Base-by-base conservation (phyloP, 2,329 filamentous ascomycete species). In the Intubia oerlemansii region DNA sequence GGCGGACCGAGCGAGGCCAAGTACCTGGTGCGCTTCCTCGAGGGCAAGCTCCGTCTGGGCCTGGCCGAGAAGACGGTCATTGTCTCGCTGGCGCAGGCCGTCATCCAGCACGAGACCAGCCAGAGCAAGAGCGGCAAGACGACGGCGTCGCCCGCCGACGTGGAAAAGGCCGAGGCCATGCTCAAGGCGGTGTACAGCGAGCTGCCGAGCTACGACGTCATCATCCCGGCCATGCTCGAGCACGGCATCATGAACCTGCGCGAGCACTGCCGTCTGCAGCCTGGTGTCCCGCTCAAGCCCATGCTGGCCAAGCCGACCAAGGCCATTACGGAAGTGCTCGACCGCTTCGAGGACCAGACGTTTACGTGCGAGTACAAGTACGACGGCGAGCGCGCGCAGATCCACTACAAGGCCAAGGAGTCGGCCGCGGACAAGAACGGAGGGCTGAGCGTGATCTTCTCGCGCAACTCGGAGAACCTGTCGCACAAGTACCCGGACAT, bases 331-430 rank as follows among this genome's bases (percentile, higher is more conserved):
- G 88, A 98, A 52, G 88, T 98, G 1, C 62, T 98, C 9, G 85
- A 98, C 50, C 78, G 88, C 5, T 98, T 98, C 39, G 88, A 95
- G 46, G 72, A 78, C 37, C 88, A 92, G 45, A 77, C 75, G 16
- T 98, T 98, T 44, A 95, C 88, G 1, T 98, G 88, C 53, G 88
- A 98, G 48, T 98, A 91, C 61, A 98, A 98, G 50, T 98, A 98
- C 44, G 88, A 98, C 42, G 88, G 88, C 27, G 88, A 98, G 51
- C 66, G 88, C 45, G 88, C 88, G n/a, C 88, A 98, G 47, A 95
- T 98, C 28, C 88, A 98, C 47, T 98, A 91, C 40, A 81, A 95
- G 18, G 74, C 84, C 16, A 33, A 33, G 5, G 79, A 81, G 36
- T 17, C 5, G 10, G 17, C 14, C 13, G 11, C 14, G 25, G 10